Conservation (phyloP, 2,329 filamentous ascomycete species). For the Sporothrix humicola region DNA sequence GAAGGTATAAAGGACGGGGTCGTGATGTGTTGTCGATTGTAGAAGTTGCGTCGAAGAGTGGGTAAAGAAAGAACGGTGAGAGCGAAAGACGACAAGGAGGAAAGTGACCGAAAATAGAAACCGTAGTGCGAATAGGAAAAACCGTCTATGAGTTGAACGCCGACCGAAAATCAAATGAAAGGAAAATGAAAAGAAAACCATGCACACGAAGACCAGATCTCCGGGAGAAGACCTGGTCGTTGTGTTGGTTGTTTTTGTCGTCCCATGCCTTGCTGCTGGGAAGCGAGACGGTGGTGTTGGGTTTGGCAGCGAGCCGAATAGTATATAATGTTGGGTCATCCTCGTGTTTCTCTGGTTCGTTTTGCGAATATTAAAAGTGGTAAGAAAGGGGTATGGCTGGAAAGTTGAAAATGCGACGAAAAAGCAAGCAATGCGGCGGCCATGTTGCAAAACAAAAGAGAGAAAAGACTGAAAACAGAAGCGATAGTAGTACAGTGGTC, state of each 20-base stretch:
- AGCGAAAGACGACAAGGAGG: neutral
- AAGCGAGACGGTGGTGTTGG: constrained; percentile 38
- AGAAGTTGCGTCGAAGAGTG: constrained; percentile 3
- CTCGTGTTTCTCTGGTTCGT: constrained; percentile 30
- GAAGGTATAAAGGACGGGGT: neutral
- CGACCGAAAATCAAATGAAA: constrained; percentile 28
- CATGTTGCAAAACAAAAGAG: constrained; percentile 23
- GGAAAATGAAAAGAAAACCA: constrained; percentile 25
- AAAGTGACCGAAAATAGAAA: constrained; percentile 25
- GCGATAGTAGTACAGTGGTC: constrained; percentile 31
- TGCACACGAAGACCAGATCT: constrained; percentile 26
- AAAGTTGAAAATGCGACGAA: constrained; percentile 27
- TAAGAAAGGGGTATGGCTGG: constrained; percentile 37
- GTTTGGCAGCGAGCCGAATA: constrained; percentile 44
- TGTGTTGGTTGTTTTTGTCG: constrained; percentile 27
- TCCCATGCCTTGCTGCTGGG: constrained; percentile 40
- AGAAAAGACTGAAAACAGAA: constrained; percentile 7
- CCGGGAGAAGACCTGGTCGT: neutral
- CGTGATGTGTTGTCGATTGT: constrained; percentile 30
- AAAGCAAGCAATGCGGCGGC: constrained; percentile 8
- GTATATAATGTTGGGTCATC: constrained; percentile 38
- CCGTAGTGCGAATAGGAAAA: neutral
- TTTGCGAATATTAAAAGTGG: constrained; percentile 45
- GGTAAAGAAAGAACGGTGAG: neutral
- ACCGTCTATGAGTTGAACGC: constrained; percentile 36